A percentile compares a stretch with the other conserved stretches of the same genome.
These are phyloP conservation scores for Melampsora americana DNA, from an alignment of 1,284 basidiomycete genomes.

Conservation along the genomic window DNA sequence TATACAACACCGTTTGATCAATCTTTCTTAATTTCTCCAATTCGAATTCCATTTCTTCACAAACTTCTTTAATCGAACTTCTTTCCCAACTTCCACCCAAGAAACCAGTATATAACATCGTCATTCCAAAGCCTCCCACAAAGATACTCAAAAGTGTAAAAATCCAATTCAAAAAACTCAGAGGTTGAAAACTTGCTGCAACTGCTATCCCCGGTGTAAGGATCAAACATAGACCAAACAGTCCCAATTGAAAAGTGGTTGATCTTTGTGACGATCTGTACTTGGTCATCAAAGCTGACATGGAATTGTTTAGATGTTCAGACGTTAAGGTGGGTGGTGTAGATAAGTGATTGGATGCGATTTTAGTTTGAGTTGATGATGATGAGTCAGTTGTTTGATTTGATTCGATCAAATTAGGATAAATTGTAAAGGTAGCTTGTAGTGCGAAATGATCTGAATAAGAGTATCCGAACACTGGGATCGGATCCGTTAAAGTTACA, in stretches of 20 bases:
- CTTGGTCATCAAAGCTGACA: conserved; percentile 44
- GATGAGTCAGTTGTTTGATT: conserved; percentile 45
- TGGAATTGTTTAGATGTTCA: conserved; percentile 40
- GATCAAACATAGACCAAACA: conserved; percentile 47
- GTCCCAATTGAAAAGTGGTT: conserved; percentile 45
- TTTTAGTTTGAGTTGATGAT: neutral
- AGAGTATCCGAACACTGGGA: conserved; percentile 74
- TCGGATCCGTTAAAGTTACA: conserved; percentile 70
- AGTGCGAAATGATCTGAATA: conserved; percentile 95
- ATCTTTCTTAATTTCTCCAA: conserved; percentile 43
- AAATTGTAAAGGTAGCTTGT: conserved; percentile 70
- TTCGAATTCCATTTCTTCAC: conserved; percentile 79
- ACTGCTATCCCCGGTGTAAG: conserved; percentile 62
- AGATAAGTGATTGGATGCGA: neutral
- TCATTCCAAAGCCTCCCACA: conserved; percentile 75
- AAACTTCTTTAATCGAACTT: conserved; percentile 72
- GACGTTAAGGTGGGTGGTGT: conserved; percentile 26
- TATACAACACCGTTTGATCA: neutral
- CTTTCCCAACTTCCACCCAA: conserved; percentile 84
- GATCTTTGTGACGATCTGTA: conserved; percentile 44
- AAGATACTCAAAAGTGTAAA: conserved; percentile 66
- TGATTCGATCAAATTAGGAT: conserved; percentile 47
- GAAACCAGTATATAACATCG: conserved; percentile 84
- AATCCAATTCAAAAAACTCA: conserved; percentile 52
- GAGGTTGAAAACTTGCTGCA: conserved; percentile 58